Base-by-base conservation (phyloP, 2,329 filamentous ascomycete genomes). In the Cadophora gregata region DNA sequence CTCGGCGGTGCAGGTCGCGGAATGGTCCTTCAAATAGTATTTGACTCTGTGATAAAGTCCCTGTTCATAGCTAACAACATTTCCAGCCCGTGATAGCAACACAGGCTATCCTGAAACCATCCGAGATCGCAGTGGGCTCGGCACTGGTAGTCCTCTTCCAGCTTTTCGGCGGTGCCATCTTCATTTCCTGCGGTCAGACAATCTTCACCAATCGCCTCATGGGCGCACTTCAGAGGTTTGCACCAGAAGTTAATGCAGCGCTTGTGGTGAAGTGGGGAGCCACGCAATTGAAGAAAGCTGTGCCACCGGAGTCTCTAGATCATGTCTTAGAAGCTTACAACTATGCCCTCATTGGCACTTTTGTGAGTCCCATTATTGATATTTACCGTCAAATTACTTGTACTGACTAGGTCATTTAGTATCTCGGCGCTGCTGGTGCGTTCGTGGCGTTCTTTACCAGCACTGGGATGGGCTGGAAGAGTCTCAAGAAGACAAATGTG, bases 301-400 rank as follows among this genome's bases (percentile, higher is more conserved):
- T 83, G 0, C 27, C 72, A 1, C 24, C 9, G 12, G 63, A 68
- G 4, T 71, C 80, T 45, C 67, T 83, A 0, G 63, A 72, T 0
- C 75, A 74, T 6, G 80, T 82, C 3, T 64, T 83, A 2, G 48
- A 69, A 12, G 80, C 81, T 0, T 84, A 84, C 66, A 73, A 77
- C 0, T 75, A 77, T 21, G 78, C 77, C 36, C 67, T 83, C 21
- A 74, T 78, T 60, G 68, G 71, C 0, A 75, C 79, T 0, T 83
- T 83, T 59, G 31, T 33, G 10, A 33, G 31, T 33, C 31, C 10
- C 5, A 33, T 33, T 33, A 10, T 10, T 5, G 10, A 33, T 10
- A 33, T 10, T 33, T 33, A 33, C 31, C 31, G 31, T 33, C 5
- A 6, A 33, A 6, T 6, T 33, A 6, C 31, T 5, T 33, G 31